Evolutionary conservation across 495 filamentous ascomycete species (phyloP).

Genomic region (Penicillium malachiteum): DNA sequence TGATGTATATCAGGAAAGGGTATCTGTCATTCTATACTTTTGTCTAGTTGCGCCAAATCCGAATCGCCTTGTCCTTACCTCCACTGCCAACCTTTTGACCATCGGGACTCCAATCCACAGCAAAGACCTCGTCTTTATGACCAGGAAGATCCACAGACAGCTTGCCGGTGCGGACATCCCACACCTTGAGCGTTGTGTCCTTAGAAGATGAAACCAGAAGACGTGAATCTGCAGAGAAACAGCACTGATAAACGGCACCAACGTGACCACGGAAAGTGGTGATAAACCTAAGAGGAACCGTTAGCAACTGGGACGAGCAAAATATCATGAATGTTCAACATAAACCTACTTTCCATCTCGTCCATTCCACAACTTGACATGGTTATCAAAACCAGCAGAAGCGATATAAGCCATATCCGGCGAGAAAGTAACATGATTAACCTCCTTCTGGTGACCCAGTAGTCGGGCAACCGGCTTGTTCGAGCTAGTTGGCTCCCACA

Average conservation of each 20-base stretch:
- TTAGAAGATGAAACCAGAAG: constrained; percentile 82
- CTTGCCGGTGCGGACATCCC: constrained; percentile 84
- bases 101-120: constrained; percentile 89
- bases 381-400: constrained; percentile 87
- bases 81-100: constrained; percentile 83
- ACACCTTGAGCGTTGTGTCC: constrained; percentile 93
- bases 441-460: constrained; percentile 90
- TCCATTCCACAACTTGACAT: constrained; percentile 84
- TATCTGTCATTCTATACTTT: constrained; percentile 22
- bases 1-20: constrained; percentile 9
- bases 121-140: constrained; percentile 93
- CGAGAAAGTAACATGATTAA: constrained; percentile 94
- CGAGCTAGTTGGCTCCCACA: constrained; percentile 83
- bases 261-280: constrained; percentile 89
- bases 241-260: constrained; percentile 85
- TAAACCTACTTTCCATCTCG: constrained; percentile 58
- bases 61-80: constrained; percentile 88
- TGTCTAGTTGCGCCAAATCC: constrained; percentile 75
- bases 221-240: constrained; percentile 85
- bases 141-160: constrained; percentile 84
- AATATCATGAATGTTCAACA: neutral
- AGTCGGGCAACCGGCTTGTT: constrained; percentile 86
- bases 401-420: constrained; percentile 85
- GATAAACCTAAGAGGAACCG: constrained; percentile 57
- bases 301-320: neutral